Evolutionary conservation across 805 yeast genomes (phyloP), one percentile per base, ranked within the genome.

Genomic region (Metschnikowia kunwiensis): DNA sequence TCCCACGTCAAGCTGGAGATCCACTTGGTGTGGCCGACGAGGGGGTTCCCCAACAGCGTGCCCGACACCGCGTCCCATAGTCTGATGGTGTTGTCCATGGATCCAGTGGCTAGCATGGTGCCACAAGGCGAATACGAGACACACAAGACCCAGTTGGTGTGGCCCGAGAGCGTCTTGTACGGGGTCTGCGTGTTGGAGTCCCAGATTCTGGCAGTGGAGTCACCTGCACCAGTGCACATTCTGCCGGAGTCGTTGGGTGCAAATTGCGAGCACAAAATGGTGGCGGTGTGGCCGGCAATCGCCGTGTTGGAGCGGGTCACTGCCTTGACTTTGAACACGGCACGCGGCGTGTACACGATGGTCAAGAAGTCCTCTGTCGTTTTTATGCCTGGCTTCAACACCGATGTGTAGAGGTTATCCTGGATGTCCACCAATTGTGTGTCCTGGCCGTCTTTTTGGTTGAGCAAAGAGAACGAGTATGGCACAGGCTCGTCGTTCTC

Each of bases 161-260:
- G 98, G 1, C 97, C 97, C 5, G 70, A 54, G 34, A 93, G 65
- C 0, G 95, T 86, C 43, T 78, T 74, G 54, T 81, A 67, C 7
- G 96, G 96, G 0, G 98, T 93, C 49, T 86, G 93, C 0, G 97
- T 89, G 51, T 87, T 82, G 60, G 96, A 85, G 62, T 89, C 97
- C 98, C 98, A 93, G 31, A 91, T 76, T 56, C 97, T 72, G 2
- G 97, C 97, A 7, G 97, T 89, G 24, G 82, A 77, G 61, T 93
- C 98, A 29, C 98, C 98, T 5, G 96, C 86, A 24, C 98, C 98
- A 0, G 97, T 84, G 26, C 86, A 93, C 82, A 89, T 79, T 49
- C 86, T 70, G 2, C 89, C 73, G 12, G 91, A 77, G 12, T 89
- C 81, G 53, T 84, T 74, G 20, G 98, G 98, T 2, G 98, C 94